Evolutionary conservation across 768 basidiomycete genomes (phyloP).

Genomic region (Phlegmacium glaucopus): DNA sequence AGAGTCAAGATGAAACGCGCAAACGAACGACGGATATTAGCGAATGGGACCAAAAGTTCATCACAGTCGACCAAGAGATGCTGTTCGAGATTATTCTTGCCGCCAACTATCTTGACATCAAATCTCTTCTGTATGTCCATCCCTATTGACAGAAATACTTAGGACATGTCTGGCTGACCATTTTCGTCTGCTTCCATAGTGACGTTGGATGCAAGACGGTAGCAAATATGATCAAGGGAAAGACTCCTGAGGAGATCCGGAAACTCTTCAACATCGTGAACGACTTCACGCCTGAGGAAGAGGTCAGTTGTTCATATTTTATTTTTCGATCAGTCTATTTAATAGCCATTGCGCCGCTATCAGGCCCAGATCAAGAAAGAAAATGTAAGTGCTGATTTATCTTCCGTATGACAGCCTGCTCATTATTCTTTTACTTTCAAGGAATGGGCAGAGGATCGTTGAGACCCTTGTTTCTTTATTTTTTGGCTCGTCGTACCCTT

Average conservation of each 20-base stretch:
- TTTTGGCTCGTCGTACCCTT: slow-evolving; percentile 18
- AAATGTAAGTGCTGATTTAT: slow-evolving; percentile 61
- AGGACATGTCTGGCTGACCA: neutral
- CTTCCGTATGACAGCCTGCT: slow-evolving; percentile 9
- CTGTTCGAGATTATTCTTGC: slow-evolving; percentile 99
- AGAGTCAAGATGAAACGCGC: slow-evolving; percentile 88
- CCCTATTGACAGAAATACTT: neutral
- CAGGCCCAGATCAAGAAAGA: slow-evolving; percentile 99
- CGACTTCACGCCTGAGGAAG: slow-evolving; percentile 99
- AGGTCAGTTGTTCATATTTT: slow-evolving; percentile 49
- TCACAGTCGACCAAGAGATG: slow-evolving; percentile 99
- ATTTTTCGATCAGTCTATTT: slow-evolving; percentile 8
- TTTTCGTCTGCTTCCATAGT: slow-evolving; percentile 35
- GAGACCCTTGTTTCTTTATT: slow-evolving; percentile 27
- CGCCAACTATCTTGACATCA: slow-evolving; percentile 99
- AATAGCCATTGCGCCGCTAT: slow-evolving; percentile 8
- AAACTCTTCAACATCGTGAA: slow-evolving; percentile 98
- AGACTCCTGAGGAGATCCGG: slow-evolving; percentile 98
- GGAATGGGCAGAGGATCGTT: slow-evolving; percentile 96
- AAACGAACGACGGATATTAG: slow-evolving; percentile 98
- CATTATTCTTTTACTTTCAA: slow-evolving; percentile 27
- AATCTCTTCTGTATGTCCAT: slow-evolving; percentile 84
- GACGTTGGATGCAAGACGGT: slow-evolving; percentile 99
- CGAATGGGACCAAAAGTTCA: slow-evolving; percentile 99
- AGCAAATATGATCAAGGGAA: slow-evolving; percentile 99